A percentile compares a stretch with the other conserved stretches of the same genome.
Evolutionary conservation across 192 early-diverging fungal species (phyloP).

Genomic region (Haplosporangium gracile): DNA sequence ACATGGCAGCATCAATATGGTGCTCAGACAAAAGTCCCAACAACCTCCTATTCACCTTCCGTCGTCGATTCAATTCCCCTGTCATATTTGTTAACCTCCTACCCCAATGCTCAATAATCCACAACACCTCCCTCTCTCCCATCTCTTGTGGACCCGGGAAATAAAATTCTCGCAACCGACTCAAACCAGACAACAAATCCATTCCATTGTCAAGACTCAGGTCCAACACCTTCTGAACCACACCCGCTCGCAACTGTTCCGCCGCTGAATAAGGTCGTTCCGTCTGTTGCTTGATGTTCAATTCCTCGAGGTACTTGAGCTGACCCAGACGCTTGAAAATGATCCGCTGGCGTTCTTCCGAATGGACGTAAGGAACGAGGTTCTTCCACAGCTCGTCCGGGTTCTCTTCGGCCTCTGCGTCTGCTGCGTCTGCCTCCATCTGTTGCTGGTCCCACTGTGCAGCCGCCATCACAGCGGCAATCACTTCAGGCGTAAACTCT

Average conservation of each 20-base stretch:
- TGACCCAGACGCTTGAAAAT: slow-evolving; percentile 1
- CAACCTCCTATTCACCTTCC: background rate
- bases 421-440: background rate
- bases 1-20: background rate
- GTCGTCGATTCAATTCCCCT: background rate
- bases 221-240: slow-evolving; percentile 2
- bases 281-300: background rate
- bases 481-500: background rate
- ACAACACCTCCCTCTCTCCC: background rate
- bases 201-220: background rate
- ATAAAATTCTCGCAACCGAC: background rate
- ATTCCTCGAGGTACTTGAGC: slow-evolving; percentile 2
- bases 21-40: background rate
- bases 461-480: background rate
- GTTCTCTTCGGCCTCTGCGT: background rate
- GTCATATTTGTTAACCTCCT: background rate
- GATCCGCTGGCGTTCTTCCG: background rate
- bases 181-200: background rate
- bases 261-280: background rate
- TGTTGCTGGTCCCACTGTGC: background rate
- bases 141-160: slow-evolving; percentile 8
- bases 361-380: background rate
- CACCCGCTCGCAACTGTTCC: background rate
- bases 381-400: background rate
- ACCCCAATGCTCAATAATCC: slow-evolving; percentile 17